phyloP scores from a whole-genome alignment of 2,329 filamentous ascomycete genomes.

The Dactylonectria estremocensis region DNA sequence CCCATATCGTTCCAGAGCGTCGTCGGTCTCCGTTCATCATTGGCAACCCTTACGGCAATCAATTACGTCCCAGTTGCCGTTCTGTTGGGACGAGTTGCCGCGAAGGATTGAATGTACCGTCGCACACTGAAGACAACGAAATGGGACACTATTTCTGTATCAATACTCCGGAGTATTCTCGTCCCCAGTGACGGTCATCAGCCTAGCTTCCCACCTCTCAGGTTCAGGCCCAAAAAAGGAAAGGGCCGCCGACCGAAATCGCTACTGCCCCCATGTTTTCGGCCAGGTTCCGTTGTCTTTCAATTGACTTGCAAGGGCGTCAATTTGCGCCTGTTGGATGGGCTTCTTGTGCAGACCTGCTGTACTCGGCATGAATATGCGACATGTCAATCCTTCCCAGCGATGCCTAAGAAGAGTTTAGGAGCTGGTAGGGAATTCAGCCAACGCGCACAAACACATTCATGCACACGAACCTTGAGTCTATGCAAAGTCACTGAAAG shows the following conservation, averaged over 20 bases:
- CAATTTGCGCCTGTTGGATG: slow-evolving; percentile 27
- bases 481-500: background rate
- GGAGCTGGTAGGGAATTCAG: background rate
- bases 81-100: slow-evolving; percentile 9
- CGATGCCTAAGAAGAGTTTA: background rate
- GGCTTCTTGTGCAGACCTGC: slow-evolving; percentile 24
- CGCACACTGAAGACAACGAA: slow-evolving; percentile 7
- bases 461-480: background rate
- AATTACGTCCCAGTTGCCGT: slow-evolving; percentile 21
- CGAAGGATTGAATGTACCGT: slow-evolving; percentile 19
- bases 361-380: slow-evolving; percentile 10
- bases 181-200: slow-evolving; percentile 23
- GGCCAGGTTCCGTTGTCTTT: slow-evolving; percentile 39
- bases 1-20: slow-evolving; percentile 24
- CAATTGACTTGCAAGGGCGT: slow-evolving; percentile 9
- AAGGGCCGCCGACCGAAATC: slow-evolving; percentile 11
- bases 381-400: background rate
- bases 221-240: slow-evolving; percentile 14
- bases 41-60: slow-evolving; percentile 20
- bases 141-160: slow-evolving; percentile 34
- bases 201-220: slow-evolving; percentile 1
- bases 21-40: slow-evolving; percentile 26
- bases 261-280: slow-evolving; percentile 29
- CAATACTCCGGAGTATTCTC: slow-evolving; percentile 39
- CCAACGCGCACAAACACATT: slow-evolving; percentile 1